Percentiles rank a stretch among this genome's conserved stretches.
phyloP scores from a whole-genome alignment of 192 early-diverging fungal species.

The Podila horticola region DNA sequence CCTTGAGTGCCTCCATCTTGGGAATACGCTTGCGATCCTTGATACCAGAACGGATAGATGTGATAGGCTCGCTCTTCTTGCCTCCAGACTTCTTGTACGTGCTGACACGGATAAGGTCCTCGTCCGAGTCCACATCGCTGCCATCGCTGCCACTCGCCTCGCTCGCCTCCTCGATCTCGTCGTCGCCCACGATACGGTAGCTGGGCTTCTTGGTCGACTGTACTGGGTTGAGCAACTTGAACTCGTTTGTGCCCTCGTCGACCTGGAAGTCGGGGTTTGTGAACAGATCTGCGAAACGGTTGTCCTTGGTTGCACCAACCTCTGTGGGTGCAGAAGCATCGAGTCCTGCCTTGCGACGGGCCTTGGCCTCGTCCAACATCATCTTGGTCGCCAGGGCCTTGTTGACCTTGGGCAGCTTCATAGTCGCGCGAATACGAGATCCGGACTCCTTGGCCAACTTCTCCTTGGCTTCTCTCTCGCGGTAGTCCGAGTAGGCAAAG shows the following conservation, averaged over 20 bases:
- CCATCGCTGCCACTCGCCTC: constrained; percentile 39
- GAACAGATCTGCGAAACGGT: constrained; percentile 90
- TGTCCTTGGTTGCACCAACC: constrained; percentile 77
- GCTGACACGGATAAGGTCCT: constrained; percentile 46
- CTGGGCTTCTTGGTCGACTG: constrained; percentile 49
- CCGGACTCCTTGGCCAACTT: constrained; percentile 86
- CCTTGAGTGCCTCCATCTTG: constrained; percentile 53
- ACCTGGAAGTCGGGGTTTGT: constrained; percentile 92
- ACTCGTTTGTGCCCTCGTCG: constrained; percentile 84
- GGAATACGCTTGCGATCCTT: constrained; percentile 54
- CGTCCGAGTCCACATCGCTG: constrained; percentile 54
- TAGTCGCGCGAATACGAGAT: constrained; percentile 88
- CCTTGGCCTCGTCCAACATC: constrained; percentile 56
- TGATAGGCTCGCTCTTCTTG: constrained; percentile 47
- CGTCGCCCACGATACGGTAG: constrained; percentile 51
- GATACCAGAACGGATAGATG: constrained; percentile 51
- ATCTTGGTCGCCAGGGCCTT: constrained; percentile 77
- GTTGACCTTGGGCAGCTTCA: constrained; percentile 95
- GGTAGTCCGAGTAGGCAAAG: constrained; percentile 95
- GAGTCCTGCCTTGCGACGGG: constrained; percentile 52
- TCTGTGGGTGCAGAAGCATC: constrained; percentile 29
- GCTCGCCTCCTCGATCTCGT: constrained; percentile 47
- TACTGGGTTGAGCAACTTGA: constrained; percentile 74
- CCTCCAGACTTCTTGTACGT: constrained; percentile 24
- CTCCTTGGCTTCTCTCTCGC: constrained; percentile 79